Conservation (phyloP, 306 rosid species). For the Dryas drummondii region DNA sequence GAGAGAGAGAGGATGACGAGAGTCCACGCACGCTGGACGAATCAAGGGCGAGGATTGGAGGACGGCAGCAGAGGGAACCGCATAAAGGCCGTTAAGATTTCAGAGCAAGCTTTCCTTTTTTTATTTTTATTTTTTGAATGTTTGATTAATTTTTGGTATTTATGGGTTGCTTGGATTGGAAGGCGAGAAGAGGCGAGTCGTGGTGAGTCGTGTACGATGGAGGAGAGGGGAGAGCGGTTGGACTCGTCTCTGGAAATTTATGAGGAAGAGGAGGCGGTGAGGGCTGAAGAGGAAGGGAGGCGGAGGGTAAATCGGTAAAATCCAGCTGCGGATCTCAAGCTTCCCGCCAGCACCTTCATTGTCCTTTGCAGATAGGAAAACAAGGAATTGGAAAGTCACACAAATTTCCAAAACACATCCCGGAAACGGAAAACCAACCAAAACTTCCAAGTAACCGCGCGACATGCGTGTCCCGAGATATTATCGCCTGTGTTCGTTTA, state of each 20-base stretch:
- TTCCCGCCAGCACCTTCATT: conserved; percentile 40
- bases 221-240: not conserved
- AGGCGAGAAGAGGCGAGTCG: conserved; percentile 25
- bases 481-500: too few species aligned
- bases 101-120: not conserved
- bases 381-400: not conserved
- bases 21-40: conserved; percentile 19
- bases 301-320: conserved; percentile 28
- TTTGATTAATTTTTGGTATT: not conserved
- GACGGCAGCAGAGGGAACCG: not conserved
- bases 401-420: not conserved
- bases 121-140: not conserved
- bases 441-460: too few species aligned
- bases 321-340: not conserved
- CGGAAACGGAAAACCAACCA: too few species aligned
- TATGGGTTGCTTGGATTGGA: conserved; percentile 25
- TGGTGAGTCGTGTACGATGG: not conserved
- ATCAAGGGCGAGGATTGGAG: conserved; percentile 13
- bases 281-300: not conserved
- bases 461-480: too few species aligned
- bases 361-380: not conserved
- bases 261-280: not conserved
- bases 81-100: not conserved
- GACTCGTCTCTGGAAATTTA: not conserved
- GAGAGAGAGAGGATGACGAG: not conserved